These are phyloP conservation scores for Astragalus glycyphyllos DNA, from an alignment of 306 rosid genomes.

Conservation along the genomic window DNA sequence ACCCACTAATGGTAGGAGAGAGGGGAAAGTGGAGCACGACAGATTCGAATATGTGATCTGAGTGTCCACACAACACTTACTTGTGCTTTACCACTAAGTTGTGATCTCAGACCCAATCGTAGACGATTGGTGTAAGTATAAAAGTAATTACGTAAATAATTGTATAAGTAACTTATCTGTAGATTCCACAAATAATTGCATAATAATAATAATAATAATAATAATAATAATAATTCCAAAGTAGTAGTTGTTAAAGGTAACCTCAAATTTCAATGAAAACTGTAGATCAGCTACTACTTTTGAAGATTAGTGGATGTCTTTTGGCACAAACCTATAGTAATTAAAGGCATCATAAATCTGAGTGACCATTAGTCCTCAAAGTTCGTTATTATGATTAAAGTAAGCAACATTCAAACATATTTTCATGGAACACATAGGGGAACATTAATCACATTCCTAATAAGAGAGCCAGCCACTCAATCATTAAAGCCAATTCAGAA, in stretches of 20 bases:
- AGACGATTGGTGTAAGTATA: too few species aligned
- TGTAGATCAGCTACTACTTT: slow-evolving; percentile 45
- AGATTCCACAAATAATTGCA: not conserved
- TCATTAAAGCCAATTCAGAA: slow-evolving; percentile 49
- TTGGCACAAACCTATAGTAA: slow-evolving; percentile 39
- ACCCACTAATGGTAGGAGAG: too few species aligned
- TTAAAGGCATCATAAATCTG: slow-evolving; percentile 42
- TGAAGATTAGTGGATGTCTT: slow-evolving; percentile 43
- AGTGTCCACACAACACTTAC: too few species aligned
- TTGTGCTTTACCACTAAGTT: too few species aligned
- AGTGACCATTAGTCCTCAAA: slow-evolving; percentile 45
- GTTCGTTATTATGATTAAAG: slow-evolving; percentile 43
- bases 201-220: not conserved
- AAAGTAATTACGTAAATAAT: too few species aligned
- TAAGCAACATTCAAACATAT: slow-evolving; percentile 28
- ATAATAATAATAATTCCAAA: not conserved
- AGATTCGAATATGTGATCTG: too few species aligned
- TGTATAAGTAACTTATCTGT: not conserved
- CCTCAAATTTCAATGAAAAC: slow-evolving; percentile 43
- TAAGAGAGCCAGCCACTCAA: slow-evolving; percentile 36
- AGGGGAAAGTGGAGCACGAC: too few species aligned
- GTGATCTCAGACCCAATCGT: too few species aligned
- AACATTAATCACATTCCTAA: slow-evolving; percentile 28
- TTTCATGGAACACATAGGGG: slow-evolving; percentile 7
- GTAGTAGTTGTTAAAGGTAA: slow-evolving; percentile 24